Evolutionary conservation across 2,329 filamentous ascomycete species (phyloP).

Genomic region (Fusarium sp.): DNA sequence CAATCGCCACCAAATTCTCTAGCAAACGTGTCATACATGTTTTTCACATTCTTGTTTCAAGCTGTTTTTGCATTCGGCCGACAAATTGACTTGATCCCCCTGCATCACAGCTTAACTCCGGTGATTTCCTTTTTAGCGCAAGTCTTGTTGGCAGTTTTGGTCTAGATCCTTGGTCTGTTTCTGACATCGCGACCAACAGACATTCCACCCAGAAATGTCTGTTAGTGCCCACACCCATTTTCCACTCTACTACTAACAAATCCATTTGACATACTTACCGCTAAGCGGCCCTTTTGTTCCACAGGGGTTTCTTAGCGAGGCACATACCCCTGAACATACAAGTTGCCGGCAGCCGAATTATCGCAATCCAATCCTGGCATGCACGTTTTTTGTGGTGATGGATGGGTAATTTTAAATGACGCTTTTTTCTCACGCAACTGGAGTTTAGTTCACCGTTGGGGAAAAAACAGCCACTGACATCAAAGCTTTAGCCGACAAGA

Average conservation of each 20-base stretch:
- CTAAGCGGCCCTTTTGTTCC: conserved; percentile 31
- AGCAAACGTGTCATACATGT: too few species aligned
- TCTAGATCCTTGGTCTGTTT: conserved; percentile 25
- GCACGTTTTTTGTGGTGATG: neutral
- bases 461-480: conserved; percentile 9
- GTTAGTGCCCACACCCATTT: neutral
- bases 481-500: neutral
- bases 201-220: rapidly evolving
- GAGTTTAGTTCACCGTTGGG: neutral
- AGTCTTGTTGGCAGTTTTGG: neutral
- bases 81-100: neutral
- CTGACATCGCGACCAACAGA: neutral
- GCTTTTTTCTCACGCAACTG: neutral
- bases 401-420: conserved; percentile 16
- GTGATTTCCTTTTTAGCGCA: conserved; percentile 33
- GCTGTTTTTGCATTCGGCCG: neutral
- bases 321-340: conserved; percentile 23
- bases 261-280: neutral
- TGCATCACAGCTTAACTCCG: conserved; percentile 17
- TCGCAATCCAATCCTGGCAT: neutral
- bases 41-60: too few species aligned
- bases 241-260: neutral
- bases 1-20: too few species aligned
- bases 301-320: neutral
- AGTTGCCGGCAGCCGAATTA: conserved; percentile 11